Evolutionary conservation across 768 basidiomycete genomes (phyloP).

Genomic region (Tubosaeta sp.): DNA sequence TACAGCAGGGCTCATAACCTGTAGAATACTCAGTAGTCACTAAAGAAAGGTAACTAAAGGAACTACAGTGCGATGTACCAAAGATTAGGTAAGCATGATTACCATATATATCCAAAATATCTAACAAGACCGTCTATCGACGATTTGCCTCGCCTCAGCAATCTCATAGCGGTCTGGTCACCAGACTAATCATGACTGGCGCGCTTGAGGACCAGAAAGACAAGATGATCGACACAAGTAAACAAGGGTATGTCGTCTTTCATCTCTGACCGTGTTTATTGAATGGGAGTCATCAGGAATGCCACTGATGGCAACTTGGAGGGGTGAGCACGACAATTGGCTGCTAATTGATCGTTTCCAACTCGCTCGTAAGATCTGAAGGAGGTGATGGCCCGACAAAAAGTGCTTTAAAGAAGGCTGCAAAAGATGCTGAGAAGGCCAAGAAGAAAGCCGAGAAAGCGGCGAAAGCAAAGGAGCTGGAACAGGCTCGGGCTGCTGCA

Average conservation of each 20-base stretch:
- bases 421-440: constrained; percentile 88
- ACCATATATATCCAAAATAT: no score
- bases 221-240: neutral
- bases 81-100: no score
- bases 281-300: constrained; percentile 4
- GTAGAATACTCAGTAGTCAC: no score
- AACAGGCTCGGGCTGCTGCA: constrained; percentile 62
- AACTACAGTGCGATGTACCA: no score
- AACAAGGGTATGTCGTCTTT: constrained; percentile 4
- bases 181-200: constrained; percentile 13
- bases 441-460: constrained; percentile 85
- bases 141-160: no score
- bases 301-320: constrained; percentile 9
- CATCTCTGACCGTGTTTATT: neutral
- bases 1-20: no score
- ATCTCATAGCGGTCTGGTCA: no score
- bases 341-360: neutral
- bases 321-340: constrained; percentile 3
- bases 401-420: constrained; percentile 86
- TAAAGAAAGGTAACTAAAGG: no score
- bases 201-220: neutral
- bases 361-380: constrained; percentile 17
- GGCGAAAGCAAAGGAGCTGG: constrained; percentile 73
- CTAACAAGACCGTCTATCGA: no score
- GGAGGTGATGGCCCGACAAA: constrained; percentile 62